Base-by-base conservation (phyloP, 495 filamentous ascomycete species). In the Rostrohypoxylon terebratum region DNA sequence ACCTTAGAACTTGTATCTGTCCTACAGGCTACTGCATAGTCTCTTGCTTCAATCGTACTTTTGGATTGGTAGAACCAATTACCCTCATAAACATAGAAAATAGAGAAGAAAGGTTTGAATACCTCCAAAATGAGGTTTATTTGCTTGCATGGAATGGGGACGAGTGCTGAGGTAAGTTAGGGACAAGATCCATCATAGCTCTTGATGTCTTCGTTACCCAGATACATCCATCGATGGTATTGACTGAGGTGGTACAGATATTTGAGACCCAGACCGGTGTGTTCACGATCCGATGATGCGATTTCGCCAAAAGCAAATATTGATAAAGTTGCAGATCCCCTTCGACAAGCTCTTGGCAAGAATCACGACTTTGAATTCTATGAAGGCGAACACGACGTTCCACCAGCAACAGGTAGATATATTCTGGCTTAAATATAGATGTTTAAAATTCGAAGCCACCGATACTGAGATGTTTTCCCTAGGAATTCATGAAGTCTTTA, bases 271-370 rank as follows among this genome's bases (percentile, higher is more conserved):
- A 53, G 23, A 53, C 48, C 28, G 23, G 48, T 53, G 23, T 13
- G 48, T 53, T 0, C 23, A 28, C 13, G 3, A 51, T 14, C 48
- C 48, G 13, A 11, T 51, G 4, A 16, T 14, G 3, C 1, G 7
- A 7, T 13, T 3, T 7, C n/a, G n/a, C n/a, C 47, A 10, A 50
- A 11, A 0, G 8, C 23, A 53, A 14, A 25, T 31, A 53, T 14
- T 53, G 14, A 53, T 14, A 31, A 1, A n/a, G 23, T 4, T 31
- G 23, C 13, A 53, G 48, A 25, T 4, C 48, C 48, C 48, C 48
- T 53, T 31, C 48, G 48, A 53, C 48, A 53, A 31, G 48, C 48
- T n/a, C 48, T 53, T 53, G 48, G 48, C 23, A 53, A 53, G 48
- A 31, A 53, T 11, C 48, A 53, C 10, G 48, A 53, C 23, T 53